Conservation (phyloP, 1,284 basidiomycete genomes). For the Boletus holoroseus region DNA sequence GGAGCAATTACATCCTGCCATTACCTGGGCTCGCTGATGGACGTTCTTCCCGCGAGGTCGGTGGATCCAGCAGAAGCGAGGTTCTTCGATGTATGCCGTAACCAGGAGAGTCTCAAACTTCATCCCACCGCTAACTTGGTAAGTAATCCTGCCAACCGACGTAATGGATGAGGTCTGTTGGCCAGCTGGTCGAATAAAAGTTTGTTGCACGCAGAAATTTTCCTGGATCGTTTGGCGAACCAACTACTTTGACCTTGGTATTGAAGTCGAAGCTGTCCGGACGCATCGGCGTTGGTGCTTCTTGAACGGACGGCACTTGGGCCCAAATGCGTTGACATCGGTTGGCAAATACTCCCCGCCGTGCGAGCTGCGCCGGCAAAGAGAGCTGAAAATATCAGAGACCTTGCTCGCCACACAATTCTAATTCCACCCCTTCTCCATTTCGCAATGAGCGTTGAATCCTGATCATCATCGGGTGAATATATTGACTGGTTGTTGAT, state of each 20-base stretch:
- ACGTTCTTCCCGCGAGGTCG: slow-evolving; percentile 6
- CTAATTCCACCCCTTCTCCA: not conserved
- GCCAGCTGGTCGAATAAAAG: not conserved
- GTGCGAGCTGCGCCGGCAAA: not conserved
- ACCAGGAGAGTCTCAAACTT: too few relatives aligned
- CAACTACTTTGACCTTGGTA: not conserved
- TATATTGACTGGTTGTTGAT: not conserved
- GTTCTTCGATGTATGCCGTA: not conserved
- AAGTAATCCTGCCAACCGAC: not conserved
- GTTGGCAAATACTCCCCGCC: not conserved
- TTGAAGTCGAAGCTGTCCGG: not conserved
- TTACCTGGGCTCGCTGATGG: slow-evolving; percentile 1
- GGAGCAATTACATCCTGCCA: slow-evolving; percentile 4
- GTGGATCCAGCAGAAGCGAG: slow-evolving; percentile 2
- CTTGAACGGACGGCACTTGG: not conserved
- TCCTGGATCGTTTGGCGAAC: too few relatives aligned
- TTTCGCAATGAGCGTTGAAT: not conserved
- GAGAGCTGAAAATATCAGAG: not conserved
- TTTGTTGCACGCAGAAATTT: not conserved
- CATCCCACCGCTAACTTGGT: not conserved
- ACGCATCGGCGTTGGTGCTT: not conserved
- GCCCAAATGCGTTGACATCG: not conserved
- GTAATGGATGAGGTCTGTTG: not conserved
- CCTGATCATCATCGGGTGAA: not conserved
- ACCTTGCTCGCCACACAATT: not conserved